Conservation (phyloP, 1,139 yeast genomes). For the Suhomyces chickasaworum region DNA sequence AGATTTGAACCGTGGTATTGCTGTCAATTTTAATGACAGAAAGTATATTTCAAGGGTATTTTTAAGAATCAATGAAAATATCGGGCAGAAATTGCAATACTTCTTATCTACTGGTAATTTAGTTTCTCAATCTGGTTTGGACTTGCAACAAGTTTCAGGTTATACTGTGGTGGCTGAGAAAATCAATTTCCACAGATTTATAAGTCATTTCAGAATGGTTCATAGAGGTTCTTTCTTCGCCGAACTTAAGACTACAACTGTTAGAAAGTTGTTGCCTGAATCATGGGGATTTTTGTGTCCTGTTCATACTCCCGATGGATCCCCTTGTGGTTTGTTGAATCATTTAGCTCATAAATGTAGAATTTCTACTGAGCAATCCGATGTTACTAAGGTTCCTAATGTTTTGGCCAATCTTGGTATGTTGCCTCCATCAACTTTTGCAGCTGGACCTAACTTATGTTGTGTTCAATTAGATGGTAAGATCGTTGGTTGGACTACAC, state of each 20-base stretch:
- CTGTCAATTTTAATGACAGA: conserved; percentile 81
- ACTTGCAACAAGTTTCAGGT: conserved; percentile 97
- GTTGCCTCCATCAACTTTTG: conserved; percentile 70
- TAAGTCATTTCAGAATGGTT: conserved; percentile 98
- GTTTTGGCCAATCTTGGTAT: conserved; percentile 79
- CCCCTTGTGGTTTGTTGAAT: conserved; percentile 97
- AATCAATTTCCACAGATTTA: conserved; percentile 93
- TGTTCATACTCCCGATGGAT: conserved; percentile 99
- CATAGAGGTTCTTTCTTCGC: conserved; percentile 99
- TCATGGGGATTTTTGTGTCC: conserved; percentile 99
- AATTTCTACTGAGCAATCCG: conserved; percentile 75
- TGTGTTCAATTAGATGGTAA: conserved; percentile 94
- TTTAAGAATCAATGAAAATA: conserved; percentile 81
- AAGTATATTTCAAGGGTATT: conserved; percentile 83
- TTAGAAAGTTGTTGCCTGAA: conserved; percentile 93
- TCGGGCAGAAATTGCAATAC: conserved; percentile 92
- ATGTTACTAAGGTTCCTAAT: conserved; percentile 70
- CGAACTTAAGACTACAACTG: conserved; percentile 95
- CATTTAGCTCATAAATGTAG: conserved; percentile 95
- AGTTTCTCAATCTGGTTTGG: conserved; percentile 95
- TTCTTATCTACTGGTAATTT: conserved; percentile 96
- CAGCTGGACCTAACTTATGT: conserved; percentile 85
- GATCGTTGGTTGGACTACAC: conserved; percentile 93
- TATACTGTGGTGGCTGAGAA: conserved; percentile 98
- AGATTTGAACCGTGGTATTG: conserved; percentile 78